These are phyloP conservation scores for Pseudocercospora musae DNA, from an alignment of 2,329 filamentous ascomycete genomes.

Conservation along the genomic window DNA sequence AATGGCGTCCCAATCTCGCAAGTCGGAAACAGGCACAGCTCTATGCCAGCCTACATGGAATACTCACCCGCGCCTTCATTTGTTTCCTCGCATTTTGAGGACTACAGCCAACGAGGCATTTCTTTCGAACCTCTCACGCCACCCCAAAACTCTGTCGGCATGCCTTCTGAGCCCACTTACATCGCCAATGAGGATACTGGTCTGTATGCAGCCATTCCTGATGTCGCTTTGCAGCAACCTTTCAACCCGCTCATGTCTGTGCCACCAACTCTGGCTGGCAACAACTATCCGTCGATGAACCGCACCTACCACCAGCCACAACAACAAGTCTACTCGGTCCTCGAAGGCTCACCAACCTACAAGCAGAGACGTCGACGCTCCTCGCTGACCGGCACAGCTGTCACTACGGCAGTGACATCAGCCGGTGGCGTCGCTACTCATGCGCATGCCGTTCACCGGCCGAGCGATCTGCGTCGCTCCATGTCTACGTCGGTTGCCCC, in stretches of 20 bases:
- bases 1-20: constrained; percentile 82
- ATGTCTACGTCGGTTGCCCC: constrained; percentile 84
- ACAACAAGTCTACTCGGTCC: constrained; percentile 83
- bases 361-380: constrained; percentile 94
- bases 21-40: constrained; percentile 86
- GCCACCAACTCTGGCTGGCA: constrained; percentile 76
- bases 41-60: constrained; percentile 98
- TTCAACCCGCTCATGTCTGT: constrained; percentile 90
- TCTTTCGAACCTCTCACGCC: constrained; percentile 97
- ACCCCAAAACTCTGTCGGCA: constrained; percentile 82
- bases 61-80: constrained; percentile 98
- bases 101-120: constrained; percentile 93
- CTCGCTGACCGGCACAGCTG: constrained; percentile 75
- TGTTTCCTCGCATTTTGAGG: constrained; percentile 96
- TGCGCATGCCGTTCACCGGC: constrained; percentile 64
- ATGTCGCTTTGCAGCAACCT: constrained; percentile 71
- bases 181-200: constrained; percentile 98
- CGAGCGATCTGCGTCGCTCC: constrained; percentile 86
- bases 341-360: constrained; percentile 97
- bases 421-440: constrained; percentile 48
- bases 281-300: constrained; percentile 71
- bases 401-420: constrained; percentile 51
- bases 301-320: constrained; percentile 68
- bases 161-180: constrained; percentile 87
- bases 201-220: constrained; percentile 90